phyloP scores from a whole-genome alignment of 176 grass and related monocot genomes.

The Eragrostis curvula region DNA sequence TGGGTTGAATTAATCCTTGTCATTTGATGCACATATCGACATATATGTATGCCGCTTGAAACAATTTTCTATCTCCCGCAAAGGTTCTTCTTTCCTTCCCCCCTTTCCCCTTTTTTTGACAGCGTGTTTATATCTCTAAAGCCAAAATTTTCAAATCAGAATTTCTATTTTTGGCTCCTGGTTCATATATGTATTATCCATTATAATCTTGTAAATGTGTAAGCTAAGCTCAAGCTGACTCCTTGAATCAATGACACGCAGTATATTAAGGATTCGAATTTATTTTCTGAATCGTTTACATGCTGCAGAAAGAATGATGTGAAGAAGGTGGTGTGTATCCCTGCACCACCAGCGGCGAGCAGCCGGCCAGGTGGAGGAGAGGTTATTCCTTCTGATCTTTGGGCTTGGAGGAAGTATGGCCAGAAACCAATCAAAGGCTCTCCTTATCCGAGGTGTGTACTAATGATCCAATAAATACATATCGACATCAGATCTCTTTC shows the following conservation, averaged over 20 bases:
- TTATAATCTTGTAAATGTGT: neutral
- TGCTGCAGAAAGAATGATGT: conserved; percentile 60
- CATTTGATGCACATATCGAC: conserved; percentile 49
- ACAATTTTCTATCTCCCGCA: neutral
- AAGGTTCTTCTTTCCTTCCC: too few relatives aligned
- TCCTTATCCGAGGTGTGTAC: conserved; percentile 69
- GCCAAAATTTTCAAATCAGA: neutral
- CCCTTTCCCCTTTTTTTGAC: neutral
- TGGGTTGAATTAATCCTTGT: neutral
- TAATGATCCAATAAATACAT: conserved; percentile 1
- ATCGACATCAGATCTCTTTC: conserved; percentile 29
- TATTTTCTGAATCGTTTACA: neutral
- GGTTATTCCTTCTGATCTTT: conserved; percentile 70
- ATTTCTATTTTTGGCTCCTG: neutral
- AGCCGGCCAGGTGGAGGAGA: conserved; percentile 60
- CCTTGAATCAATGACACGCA: neutral
- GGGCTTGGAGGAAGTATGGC: conserved; percentile 85
- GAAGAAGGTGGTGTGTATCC: conserved; percentile 78
- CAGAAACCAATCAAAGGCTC: conserved; percentile 88
- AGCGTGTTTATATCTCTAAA: neutral
- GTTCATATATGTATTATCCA: neutral
- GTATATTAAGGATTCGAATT: neutral
- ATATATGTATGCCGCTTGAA: neutral
- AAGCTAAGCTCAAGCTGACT: neutral
- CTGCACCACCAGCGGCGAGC: conserved; percentile 45